Conservation (phyloP, 805 yeast species). For the Barnettozyma wickerhamii region DNA sequence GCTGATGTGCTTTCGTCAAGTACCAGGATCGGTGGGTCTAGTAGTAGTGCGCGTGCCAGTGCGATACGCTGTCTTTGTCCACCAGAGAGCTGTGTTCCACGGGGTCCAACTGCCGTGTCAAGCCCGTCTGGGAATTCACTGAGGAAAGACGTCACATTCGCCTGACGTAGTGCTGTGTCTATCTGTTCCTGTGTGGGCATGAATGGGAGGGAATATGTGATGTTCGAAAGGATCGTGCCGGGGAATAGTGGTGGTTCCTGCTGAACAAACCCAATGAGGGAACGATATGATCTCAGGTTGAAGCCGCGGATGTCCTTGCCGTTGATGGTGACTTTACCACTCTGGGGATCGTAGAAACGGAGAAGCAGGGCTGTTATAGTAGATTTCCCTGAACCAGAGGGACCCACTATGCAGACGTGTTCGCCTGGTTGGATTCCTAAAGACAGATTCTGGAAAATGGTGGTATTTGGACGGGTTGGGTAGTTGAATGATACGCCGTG, state of each 20-base stretch:
- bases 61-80: conserved; percentile 95
- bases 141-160: conserved; percentile 72
- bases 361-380: conserved; percentile 76
- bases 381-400: conserved; percentile 96
- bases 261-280: conserved; percentile 81
- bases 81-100: conserved; percentile 87
- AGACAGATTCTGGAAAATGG: conserved; percentile 57
- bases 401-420: conserved; percentile 91
- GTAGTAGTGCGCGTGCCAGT: conserved; percentile 78
- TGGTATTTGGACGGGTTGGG: conserved; percentile 76
- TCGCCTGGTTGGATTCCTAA: conserved; percentile 72
- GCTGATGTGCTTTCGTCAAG: conserved; percentile 96
- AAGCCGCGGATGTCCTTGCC: conserved; percentile 56
- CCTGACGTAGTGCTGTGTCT: conserved; percentile 54
- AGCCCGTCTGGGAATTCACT: conserved; percentile 74
- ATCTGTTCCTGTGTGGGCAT: conserved; percentile 54
- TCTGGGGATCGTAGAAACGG: conserved; percentile 75
- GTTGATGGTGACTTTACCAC: conserved; percentile 64
- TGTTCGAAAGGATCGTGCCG: conserved; percentile 80
- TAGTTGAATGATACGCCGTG: conserved; percentile 64
- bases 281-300: conserved; percentile 68
- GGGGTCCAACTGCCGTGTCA: conserved; percentile 79
- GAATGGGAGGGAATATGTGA: conserved; percentile 61
- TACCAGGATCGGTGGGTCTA: conserved; percentile 74
- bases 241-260: conserved; percentile 90